Evolutionary conservation across 208 protist species (phyloP), one percentile per base, ranked within the genome.

Genomic region (Porcisia deanei): DNA sequence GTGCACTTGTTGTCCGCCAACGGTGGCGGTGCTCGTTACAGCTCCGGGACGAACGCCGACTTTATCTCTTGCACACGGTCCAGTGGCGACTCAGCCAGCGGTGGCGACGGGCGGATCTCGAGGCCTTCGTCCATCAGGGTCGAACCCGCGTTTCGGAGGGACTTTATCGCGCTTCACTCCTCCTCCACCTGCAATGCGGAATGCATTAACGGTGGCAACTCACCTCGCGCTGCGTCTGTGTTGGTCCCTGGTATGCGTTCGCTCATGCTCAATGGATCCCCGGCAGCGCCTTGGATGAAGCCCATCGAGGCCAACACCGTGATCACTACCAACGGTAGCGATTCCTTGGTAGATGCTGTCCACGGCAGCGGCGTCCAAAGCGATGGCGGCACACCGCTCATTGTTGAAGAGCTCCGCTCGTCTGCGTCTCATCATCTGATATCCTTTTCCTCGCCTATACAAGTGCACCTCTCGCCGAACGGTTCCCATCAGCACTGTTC

Each of bases 91-190:
- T 37, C 25, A 14, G 41, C 22, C 41, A 58, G 39, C 14, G 43
- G 55, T 22, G 39, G 25, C n/a, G 65, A 73, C 55, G 25, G 68
- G 49, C 55, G 64, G 20, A 9, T 47, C 20, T 71, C 55, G 4
- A 34, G 1, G 10, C 16, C 2, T 8, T 18, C 57, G 0, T 45
- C 52, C 34, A 65, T 73, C 7, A 47, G 43, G 58, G 12, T 67
- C 10, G 59, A 78, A 12, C 30, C 16, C n/a, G 53, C 68, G 39
- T 43, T 72, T 57, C 78, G 65, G 39, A 82, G 67, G 18, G 78
- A 82, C 73, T 82, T 82, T 61, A 75, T 82, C 25, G 66, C 65
- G 7, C 71, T 73, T 34, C 60, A 47, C 54, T 34, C 9, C 45
- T 73, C 57, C 37, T 25, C 41, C 20, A 55, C 47, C 47, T 52